Conservation (phyloP, 805 yeast species). For the Debaryomyces maramus region DNA sequence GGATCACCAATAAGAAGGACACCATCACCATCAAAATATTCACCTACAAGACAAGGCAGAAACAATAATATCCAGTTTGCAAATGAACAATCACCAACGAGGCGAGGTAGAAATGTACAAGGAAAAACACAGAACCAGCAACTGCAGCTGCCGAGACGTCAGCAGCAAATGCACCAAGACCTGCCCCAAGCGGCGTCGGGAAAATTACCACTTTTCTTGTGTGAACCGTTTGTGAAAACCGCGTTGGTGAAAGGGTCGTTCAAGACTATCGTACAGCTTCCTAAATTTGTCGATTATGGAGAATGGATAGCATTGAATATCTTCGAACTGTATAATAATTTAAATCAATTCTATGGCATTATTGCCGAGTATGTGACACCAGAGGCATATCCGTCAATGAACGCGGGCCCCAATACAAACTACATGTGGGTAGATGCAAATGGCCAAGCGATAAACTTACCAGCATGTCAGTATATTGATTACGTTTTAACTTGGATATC, state of each 20-base stretch:
- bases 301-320: conserved; percentile 96
- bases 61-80: conserved; percentile 10
- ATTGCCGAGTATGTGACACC: conserved; percentile 89
- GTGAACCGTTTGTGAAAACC: conserved; percentile 91
- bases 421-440: conserved; percentile 84
- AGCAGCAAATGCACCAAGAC: conserved; percentile 13
- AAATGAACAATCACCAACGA: conserved; percentile 20
- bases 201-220: conserved; percentile 63
- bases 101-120: conserved; percentile 14
- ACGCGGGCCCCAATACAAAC: conserved; percentile 89
- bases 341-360: conserved; percentile 88
- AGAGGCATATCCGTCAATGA: conserved; percentile 89
- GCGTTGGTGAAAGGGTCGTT: conserved; percentile 96
- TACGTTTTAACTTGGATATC: conserved; percentile 89
- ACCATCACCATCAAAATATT: conserved; percentile 42
- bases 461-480: conserved; percentile 92
- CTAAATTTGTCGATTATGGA: conserved; percentile 89
- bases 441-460: conserved; percentile 79
- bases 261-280: conserved; percentile 91
- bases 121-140: conserved; percentile 11
- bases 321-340: conserved; percentile 82
- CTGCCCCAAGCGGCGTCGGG: conserved; percentile 17
- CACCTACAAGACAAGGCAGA: conserved; percentile 30
- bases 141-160: conserved; percentile 12
- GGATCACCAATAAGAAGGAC: conserved; percentile 37